Conservation (phyloP, 108 stramenopile species). For the Cyclotella cryptica region DNA sequence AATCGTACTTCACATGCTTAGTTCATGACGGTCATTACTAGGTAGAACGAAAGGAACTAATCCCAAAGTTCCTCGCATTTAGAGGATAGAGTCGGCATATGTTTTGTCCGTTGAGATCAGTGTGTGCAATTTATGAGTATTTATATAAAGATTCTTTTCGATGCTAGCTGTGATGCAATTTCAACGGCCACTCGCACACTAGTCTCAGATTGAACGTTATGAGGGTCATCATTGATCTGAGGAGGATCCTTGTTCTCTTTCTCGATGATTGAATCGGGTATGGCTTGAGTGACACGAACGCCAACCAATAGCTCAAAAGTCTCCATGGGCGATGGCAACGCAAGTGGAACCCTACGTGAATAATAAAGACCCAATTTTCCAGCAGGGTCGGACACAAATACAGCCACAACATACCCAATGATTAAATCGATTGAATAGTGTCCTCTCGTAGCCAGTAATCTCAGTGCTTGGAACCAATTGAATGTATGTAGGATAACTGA, state of each 20-base stretch:
- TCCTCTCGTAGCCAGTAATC: slow-evolving; percentile 60
- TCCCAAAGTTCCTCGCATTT: too few species aligned
- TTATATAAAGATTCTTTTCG: too few species aligned
- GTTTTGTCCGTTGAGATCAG: too few species aligned
- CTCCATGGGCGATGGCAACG: slow-evolving; percentile 17
- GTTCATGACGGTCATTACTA: too few species aligned
- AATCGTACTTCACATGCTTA: too few species aligned
- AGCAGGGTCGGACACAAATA: slow-evolving; percentile 45
- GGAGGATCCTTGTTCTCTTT: background rate
- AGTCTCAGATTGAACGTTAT: slow-evolving; percentile 20
- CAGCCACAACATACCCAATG: slow-evolving; percentile 59
- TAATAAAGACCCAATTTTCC: slow-evolving; percentile 42
- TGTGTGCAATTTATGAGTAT: too few species aligned
- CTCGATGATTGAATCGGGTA: background rate
- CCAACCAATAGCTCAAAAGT: slow-evolving; percentile 39
- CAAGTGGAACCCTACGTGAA: slow-evolving; percentile 27
- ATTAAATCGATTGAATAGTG: slow-evolving; percentile 69
- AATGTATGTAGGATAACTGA: slow-evolving; percentile 40
- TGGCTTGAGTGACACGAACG: slow-evolving; percentile 9
- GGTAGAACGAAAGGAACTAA: too few species aligned
- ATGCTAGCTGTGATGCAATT: slow-evolving; percentile 11
- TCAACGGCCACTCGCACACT: slow-evolving; percentile 24
- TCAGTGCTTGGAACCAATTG: slow-evolving; percentile 48
- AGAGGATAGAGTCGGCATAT: too few species aligned
- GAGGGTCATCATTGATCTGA: background rate